Conservation (phyloP, 352 stramenopile genomes). For the Phytophthora uliginosa region DNA sequence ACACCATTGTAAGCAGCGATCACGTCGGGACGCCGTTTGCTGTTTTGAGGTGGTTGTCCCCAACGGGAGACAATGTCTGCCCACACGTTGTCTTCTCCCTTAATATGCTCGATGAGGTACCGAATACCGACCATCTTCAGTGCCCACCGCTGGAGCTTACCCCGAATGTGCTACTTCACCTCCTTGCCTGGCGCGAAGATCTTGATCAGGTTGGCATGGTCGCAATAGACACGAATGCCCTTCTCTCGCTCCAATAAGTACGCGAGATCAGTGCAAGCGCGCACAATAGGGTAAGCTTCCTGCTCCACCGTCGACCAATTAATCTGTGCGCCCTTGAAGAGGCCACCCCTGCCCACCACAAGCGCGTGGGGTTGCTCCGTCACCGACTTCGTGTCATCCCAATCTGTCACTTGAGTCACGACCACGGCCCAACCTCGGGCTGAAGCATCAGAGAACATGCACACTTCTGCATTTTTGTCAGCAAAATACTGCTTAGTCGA, state of each 20-base stretch:
- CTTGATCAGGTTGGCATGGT: conserved; percentile 35
- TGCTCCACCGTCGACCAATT: conserved; percentile 1
- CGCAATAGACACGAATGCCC: conserved; percentile 24
- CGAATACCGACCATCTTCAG: conserved; percentile 3
- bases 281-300: conserved; percentile 13
- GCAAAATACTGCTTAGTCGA: conserved; percentile 2
- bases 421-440: neutral
- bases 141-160: conserved; percentile 29
- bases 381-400: neutral
- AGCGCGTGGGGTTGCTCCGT: neutral
- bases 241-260: conserved; percentile 17
- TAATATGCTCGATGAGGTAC: conserved; percentile 29
- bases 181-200: conserved; percentile 23
- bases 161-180: conserved; percentile 18
- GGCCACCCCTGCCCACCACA: neutral
- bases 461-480: neutral
- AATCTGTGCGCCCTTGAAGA: neutral
- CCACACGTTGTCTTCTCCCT: conserved; percentile 9
- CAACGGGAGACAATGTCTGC: conserved; percentile 10
- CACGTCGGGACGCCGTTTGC: no score
- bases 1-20: no score
- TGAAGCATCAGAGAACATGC: conserved; percentile 2
- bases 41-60: no score
- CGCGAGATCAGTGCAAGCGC: conserved; percentile 11
- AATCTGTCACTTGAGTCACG: neutral